Conservation (phyloP, 495 filamentous ascomycete genomes). For the Xylaria bambusicola region DNA sequence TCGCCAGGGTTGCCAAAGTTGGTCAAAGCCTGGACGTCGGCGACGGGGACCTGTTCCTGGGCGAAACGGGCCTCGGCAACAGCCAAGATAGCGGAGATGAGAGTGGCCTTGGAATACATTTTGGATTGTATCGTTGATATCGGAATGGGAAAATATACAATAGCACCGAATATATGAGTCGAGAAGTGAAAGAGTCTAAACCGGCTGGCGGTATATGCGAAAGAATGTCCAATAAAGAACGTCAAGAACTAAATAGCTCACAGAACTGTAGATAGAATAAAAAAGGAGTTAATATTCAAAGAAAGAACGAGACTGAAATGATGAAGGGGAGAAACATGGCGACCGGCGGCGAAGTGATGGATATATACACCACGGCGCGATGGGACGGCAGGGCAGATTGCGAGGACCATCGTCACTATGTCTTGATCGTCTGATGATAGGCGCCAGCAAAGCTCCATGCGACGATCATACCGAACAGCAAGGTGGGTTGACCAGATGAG, state of each 20-base stretch:
- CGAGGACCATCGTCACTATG: slow-evolving; percentile 12
- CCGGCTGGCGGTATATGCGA: slow-evolving; percentile 44
- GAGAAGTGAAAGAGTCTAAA: slow-evolving; percentile 28
- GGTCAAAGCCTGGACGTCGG: slow-evolving; percentile 45
- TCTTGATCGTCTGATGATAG: slow-evolving; percentile 12
- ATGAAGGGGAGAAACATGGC: background rate
- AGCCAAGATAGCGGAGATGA: slow-evolving; percentile 46
- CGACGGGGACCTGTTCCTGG: slow-evolving; percentile 52
- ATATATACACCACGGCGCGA: slow-evolving; percentile 10
- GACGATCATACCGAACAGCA: slow-evolving; percentile 32
- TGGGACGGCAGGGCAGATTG: slow-evolving; percentile 2
- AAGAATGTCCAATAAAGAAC: slow-evolving; percentile 34
- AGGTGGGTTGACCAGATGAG: slow-evolving; percentile 27
- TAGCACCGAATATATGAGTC: slow-evolving; percentile 23
- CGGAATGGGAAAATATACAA: slow-evolving; percentile 26
- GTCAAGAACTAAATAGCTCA: slow-evolving; percentile 42
- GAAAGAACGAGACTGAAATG: slow-evolving; percentile 29
- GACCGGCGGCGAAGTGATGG: background rate
- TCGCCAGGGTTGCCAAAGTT: slow-evolving; percentile 52
- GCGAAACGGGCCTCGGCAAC: slow-evolving; percentile 57
- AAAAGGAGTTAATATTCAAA: slow-evolving; percentile 30
- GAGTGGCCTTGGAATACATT: slow-evolving; percentile 49
- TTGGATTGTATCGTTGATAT: slow-evolving; percentile 28
- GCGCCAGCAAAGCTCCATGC: slow-evolving; percentile 28
- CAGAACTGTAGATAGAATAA: slow-evolving; percentile 44